Evolutionary conservation across 1,284 basidiomycete genomes (phyloP).

Genomic region (Pseudozyma sp.): DNA sequence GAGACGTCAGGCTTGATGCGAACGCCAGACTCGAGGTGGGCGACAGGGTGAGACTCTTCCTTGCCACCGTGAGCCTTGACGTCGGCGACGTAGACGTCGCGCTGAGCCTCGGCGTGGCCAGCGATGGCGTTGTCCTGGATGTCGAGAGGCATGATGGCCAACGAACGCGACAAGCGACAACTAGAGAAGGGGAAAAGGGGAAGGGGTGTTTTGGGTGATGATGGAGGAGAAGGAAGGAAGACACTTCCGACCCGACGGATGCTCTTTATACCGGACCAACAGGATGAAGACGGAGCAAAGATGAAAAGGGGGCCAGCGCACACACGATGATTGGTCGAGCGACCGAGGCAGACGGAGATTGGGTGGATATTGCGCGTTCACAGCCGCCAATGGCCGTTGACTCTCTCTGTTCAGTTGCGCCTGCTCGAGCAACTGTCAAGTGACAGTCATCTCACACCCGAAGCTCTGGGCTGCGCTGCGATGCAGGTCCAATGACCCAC

Average conservation of each 20-base stretch:
- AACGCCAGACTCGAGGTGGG: constrained; percentile 42
- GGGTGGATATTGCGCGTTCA: too few relatives aligned
- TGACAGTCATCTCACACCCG: too few relatives aligned
- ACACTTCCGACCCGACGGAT: not conserved
- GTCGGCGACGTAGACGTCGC: constrained; percentile 40
- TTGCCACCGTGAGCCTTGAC: constrained; percentile 38
- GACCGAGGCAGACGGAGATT: too few relatives aligned
- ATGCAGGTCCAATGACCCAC: too few relatives aligned
- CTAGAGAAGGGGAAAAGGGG: not conserved
- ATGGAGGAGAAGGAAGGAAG: not conserved
- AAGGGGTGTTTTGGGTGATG: constrained; percentile 2
- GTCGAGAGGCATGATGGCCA: constrained; percentile 35
- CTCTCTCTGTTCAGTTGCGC: too few relatives aligned
- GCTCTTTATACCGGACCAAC: too few relatives aligned
- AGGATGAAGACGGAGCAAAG: too few relatives aligned
- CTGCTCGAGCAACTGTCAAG: too few relatives aligned
- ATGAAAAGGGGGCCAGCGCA: too few relatives aligned
- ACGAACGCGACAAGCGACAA: not conserved
- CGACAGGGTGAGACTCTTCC: constrained; percentile 41
- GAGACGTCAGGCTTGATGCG: constrained; percentile 30
- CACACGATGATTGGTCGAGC: too few relatives aligned
- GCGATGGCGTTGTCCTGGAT: constrained; percentile 49
- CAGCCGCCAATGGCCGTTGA: too few relatives aligned
- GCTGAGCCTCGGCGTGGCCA: constrained; percentile 43
- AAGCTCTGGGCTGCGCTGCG: too few relatives aligned